A percentile compares a stretch with the other conserved stretches of the same genome.
phyloP scores from a whole-genome alignment of 441 rosid species.

The Pelargonium citronellum region DNA sequence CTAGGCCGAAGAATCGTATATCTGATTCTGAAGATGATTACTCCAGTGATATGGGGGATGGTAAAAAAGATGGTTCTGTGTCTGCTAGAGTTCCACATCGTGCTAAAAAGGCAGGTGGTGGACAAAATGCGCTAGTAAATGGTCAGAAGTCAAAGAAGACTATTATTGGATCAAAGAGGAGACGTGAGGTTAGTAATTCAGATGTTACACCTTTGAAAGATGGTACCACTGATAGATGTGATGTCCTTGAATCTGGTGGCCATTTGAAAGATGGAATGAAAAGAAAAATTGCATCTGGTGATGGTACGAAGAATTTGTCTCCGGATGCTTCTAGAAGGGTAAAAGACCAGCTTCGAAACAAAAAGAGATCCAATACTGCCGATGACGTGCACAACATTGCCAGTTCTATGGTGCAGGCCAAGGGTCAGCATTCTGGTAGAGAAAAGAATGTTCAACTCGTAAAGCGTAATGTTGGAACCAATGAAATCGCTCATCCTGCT shows the following conservation, averaged over 20 bases:
- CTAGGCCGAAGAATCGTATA: conserved; percentile 6
- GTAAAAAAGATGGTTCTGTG: neutral
- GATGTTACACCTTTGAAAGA: conserved; percentile 26
- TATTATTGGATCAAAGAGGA: conserved; percentile 33
- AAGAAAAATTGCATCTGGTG: conserved; percentile 28
- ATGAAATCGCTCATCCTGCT: conserved; percentile 39
- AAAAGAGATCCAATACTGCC: conserved; percentile 32
- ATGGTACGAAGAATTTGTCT: conserved; percentile 22
- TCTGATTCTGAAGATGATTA: conserved; percentile 8
- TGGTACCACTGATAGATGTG: conserved; percentile 27
- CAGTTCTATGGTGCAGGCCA: conserved; percentile 22
- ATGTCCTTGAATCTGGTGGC: conserved; percentile 32
- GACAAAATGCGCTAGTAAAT: conserved; percentile 33
- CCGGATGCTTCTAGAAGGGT: conserved; percentile 25
- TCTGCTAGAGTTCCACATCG: neutral
- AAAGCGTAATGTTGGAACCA: conserved; percentile 32
- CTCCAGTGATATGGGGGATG: neutral
- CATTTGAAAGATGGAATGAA: conserved; percentile 36
- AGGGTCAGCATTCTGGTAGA: conserved; percentile 29
- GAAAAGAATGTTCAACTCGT: conserved; percentile 42
- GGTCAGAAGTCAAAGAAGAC: conserved; percentile 40
- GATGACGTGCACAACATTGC: conserved; percentile 31
- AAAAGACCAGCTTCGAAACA: conserved; percentile 31
- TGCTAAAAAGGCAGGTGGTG: conserved; percentile 25
- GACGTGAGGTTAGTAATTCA: conserved; percentile 29